These are phyloP conservation scores for Hanseniaspora valbyensis DNA, from an alignment of 805 yeast species.

Conservation along the genomic window DNA sequence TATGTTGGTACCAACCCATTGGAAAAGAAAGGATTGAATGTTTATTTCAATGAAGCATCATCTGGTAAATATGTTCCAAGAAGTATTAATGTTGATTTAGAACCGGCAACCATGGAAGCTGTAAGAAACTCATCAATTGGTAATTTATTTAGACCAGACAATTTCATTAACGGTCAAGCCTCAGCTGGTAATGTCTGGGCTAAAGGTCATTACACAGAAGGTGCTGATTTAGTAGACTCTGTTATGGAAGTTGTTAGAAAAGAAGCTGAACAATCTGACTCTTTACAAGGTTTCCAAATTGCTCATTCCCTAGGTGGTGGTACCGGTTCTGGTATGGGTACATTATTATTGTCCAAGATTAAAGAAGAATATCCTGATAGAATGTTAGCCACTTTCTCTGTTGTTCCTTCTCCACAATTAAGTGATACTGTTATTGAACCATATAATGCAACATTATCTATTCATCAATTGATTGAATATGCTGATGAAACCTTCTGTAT, in stretches of 20 bases:
- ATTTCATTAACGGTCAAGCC: slow-evolving; percentile 76
- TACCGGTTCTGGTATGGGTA: slow-evolving; percentile 96
- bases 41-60: slow-evolving; percentile 78
- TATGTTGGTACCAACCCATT: slow-evolving; percentile 50
- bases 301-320: slow-evolving; percentile 80
- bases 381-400: slow-evolving; percentile 93
- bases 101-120: slow-evolving; percentile 86
- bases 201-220: slow-evolving; percentile 92
- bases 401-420: slow-evolving; percentile 81
- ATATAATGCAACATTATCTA: slow-evolving; percentile 81
- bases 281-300: slow-evolving; percentile 90
- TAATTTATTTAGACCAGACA: slow-evolving; percentile 82
- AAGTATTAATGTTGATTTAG: slow-evolving; percentile 83
- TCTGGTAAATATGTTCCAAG: slow-evolving; percentile 88
- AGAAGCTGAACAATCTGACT: slow-evolving; percentile 88
- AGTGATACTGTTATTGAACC: slow-evolving; percentile 94
- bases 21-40: slow-evolving; percentile 54
- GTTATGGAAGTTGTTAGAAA: slow-evolving; percentile 84
- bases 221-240: slow-evolving; percentile 84
- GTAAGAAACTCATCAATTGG: slow-evolving; percentile 75
- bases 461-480: slow-evolving; percentile 82
- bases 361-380: slow-evolving; percentile 91
- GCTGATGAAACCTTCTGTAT: slow-evolving; percentile 91
- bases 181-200: slow-evolving; percentile 98
- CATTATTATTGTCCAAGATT: slow-evolving; percentile 69